These are phyloP conservation scores for Emmonsia crescens DNA, from an alignment of 2,329 filamentous ascomycete species.

Conservation along the genomic window DNA sequence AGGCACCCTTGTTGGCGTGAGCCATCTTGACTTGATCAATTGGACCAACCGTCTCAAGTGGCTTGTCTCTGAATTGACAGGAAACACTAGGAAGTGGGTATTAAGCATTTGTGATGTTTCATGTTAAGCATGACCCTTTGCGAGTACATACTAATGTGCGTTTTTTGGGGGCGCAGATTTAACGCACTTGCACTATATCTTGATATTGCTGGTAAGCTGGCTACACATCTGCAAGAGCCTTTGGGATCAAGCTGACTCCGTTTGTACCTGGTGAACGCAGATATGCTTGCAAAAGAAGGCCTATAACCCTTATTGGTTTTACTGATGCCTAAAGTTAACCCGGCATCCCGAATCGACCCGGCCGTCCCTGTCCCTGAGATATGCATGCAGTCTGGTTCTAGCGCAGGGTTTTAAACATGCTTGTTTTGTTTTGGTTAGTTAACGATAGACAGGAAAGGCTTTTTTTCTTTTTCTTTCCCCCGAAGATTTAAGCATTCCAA, in stretches of 20 bases:
- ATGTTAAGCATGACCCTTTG: not conserved
- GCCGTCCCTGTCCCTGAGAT: not conserved
- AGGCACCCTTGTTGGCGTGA: slow-evolving; percentile 52
- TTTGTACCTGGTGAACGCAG: slow-evolving; percentile 12
- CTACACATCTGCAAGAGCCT: not conserved
- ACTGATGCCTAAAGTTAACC: not conserved
- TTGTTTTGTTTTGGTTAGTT: not conserved
- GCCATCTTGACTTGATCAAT: slow-evolving; percentile 55
- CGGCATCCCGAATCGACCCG: not conserved
- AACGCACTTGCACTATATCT: slow-evolving; percentile 55
- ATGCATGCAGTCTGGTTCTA: not conserved
- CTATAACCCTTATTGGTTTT: slow-evolving; percentile 20
- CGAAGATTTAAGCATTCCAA: not conserved
- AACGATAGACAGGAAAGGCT: not conserved
- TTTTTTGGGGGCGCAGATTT: slow-evolving; percentile 36
- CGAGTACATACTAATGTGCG: slow-evolving; percentile 2
- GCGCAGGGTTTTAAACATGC: not conserved
- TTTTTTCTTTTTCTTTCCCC: not conserved
- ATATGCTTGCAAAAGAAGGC: slow-evolving; percentile 62
- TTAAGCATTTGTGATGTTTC: not conserved
- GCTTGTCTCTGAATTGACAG: slow-evolving; percentile 46
- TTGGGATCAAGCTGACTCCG: not conserved
- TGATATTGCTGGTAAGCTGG: slow-evolving; percentile 49
- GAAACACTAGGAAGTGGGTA: slow-evolving; percentile 43
- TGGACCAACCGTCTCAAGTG: slow-evolving; percentile 54